A percentile compares a stretch with the other conserved stretches of the same genome.
These are phyloP conservation scores for Pseudogymnoascus sp. DNA, from an alignment of 2,329 filamentous ascomycete genomes.

Conservation along the genomic window DNA sequence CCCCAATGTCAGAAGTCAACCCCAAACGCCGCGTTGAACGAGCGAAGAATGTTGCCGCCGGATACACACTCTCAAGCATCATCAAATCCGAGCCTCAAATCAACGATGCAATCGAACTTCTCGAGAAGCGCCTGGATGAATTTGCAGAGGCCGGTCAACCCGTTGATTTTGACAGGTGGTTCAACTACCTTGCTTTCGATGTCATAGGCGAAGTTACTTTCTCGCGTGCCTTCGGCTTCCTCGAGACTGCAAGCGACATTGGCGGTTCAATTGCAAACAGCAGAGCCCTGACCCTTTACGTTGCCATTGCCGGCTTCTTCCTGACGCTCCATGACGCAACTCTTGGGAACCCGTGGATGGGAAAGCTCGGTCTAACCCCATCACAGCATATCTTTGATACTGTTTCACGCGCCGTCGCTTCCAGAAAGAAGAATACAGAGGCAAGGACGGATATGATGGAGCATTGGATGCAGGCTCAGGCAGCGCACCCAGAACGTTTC, in stretches of 20 bases:
- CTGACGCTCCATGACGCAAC: conserved; percentile 30
- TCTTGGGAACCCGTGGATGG: conserved; percentile 33
- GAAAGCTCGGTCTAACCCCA: conserved; percentile 30
- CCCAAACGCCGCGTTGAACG: conserved; percentile 30
- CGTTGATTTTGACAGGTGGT: conserved; percentile 19
- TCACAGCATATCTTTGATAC: conserved; percentile 35
- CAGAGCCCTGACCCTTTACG: conserved; percentile 26
- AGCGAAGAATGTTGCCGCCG: conserved; percentile 29
- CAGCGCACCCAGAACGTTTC: conserved; percentile 30
- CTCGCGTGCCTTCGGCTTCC: conserved; percentile 23
- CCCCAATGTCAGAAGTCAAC: conserved; percentile 34
- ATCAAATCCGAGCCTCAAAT: conserved; percentile 25
- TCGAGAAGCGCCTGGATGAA: conserved; percentile 26
- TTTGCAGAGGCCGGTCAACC: conserved; percentile 16
- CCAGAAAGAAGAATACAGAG: conserved; percentile 28
- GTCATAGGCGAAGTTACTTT: conserved; percentile 25
- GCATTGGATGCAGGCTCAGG: conserved; percentile 30
- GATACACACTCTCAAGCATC: conserved; percentile 27
- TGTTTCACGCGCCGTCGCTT: conserved; percentile 26
- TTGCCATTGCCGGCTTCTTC: conserved; percentile 30
- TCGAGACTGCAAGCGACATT: conserved; percentile 26
- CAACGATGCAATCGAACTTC: conserved; percentile 25
- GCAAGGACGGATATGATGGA: conserved; percentile 32
- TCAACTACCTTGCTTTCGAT: conserved; percentile 25
- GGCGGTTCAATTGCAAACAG: conserved; percentile 32